Evolutionary conservation across 306 rosid species (phyloP), one percentile per base, ranked within the genome.

Genomic region (Begonia fuchsioides): DNA sequence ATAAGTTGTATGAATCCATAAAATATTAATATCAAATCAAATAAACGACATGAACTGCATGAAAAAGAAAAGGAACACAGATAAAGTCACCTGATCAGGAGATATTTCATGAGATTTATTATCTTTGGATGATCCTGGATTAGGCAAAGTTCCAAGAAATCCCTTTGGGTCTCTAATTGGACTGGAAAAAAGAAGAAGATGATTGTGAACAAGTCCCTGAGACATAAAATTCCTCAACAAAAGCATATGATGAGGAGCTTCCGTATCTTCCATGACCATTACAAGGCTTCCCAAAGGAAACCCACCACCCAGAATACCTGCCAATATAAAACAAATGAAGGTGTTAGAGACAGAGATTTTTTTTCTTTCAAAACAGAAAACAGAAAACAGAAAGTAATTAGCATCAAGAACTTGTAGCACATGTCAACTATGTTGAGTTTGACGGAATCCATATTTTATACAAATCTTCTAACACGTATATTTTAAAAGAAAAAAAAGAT

Each of bases 181-280:
- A 64, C 93, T 83, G 32, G 93, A 86, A 72, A 78, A 87, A 47
- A 88, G 76, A 62, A 83, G 93, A 41, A 90, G 78, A n/a, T 88
- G 96, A 55, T 47, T 64, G 56, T 74, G 95, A 46, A 83, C 68
- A 13, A 88, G 78, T 51, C 90, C 90, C 62, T 88, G 96, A 61
- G 94, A 88, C 93, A 83, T 83, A 59, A 88, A 83, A 71, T 78
- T 83, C 67, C 96, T 72, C 66, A 88, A 67, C 52, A 88, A 64
- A 78, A 83, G 95, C 96, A 88, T 83, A 68, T 88, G 96, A 78
- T 83, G 95, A 57, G 95, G 93, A 13, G 95, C 94, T 68, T 88
- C 95, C 20, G 88, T 76, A 76, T 88, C 94, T 78, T 88, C 95
- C 86, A 88, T 78, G 53, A 81, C 73, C 86, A 78, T 67, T 32